A percentile compares a stretch with the other conserved stretches of the same genome.
Conservation (phyloP, 2,329 filamentous ascomycete species). For the Eurotiales sp. region DNA sequence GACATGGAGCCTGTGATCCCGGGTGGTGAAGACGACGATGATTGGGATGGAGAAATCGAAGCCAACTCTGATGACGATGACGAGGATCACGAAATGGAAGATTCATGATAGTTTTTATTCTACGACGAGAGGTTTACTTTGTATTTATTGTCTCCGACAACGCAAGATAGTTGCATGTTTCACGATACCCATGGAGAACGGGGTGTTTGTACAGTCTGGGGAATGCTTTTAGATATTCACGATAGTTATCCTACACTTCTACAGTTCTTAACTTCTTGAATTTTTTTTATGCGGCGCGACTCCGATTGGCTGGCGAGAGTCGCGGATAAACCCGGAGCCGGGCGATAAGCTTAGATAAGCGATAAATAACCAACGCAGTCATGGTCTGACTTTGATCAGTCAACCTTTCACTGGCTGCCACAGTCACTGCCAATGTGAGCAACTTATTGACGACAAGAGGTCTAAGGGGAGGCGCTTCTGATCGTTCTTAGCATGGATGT, state of each 20-base stretch:
- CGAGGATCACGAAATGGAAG: constrained; percentile 54
- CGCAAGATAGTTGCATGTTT: neutral
- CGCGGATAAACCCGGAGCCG: constrained; percentile 8
- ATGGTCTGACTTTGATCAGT: neutral
- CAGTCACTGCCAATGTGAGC: constrained; percentile 32
- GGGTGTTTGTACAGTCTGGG: neutral
- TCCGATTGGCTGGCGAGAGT: constrained; percentile 5
- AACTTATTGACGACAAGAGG: constrained; percentile 25
- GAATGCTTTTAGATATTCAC: neutral
- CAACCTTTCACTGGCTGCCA: constrained; percentile 17
- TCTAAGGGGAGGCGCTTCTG: constrained; percentile 27
- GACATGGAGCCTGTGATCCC: constrained; percentile 55
- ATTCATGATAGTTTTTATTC: constrained; percentile 28
- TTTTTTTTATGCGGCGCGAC: neutral
- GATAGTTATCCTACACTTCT: no score
- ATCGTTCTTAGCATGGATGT: constrained; percentile 34
- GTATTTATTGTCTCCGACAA: constrained; percentile 5
- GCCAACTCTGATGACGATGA: constrained; percentile 45
- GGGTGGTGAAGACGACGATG: constrained; percentile 38
- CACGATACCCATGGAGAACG: neutral
- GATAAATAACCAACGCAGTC: neutral
- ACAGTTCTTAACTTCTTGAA: no score
- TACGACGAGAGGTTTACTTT: constrained; percentile 16
- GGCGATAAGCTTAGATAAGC: constrained; percentile 13
- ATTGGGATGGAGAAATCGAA: constrained; percentile 53